Percentiles rank a stretch among this genome's conserved stretches.
Evolutionary conservation across 2,329 filamentous ascomycete genomes (phyloP).

Genomic region (Ophidiomyces ophidiicola): DNA sequence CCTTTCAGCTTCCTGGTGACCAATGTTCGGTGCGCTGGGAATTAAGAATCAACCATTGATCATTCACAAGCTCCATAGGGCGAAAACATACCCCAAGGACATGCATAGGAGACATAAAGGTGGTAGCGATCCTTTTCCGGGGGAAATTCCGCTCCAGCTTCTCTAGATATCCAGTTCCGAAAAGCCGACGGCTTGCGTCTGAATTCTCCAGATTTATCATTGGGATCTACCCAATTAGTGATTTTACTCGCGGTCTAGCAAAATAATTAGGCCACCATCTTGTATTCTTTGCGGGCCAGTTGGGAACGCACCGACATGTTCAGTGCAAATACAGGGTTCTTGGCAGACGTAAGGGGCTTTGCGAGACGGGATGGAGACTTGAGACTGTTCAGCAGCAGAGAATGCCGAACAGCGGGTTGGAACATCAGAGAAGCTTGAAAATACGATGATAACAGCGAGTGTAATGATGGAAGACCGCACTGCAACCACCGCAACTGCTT

Average conservation of each 20-base stretch:
- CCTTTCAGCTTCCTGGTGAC: slow-evolving; percentile 87
- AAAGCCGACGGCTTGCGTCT: slow-evolving; percentile 78
- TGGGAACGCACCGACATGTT: slow-evolving; percentile 12
- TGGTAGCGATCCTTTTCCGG: slow-evolving; percentile 86
- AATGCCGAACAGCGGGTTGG: slow-evolving; percentile 6
- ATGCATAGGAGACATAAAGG: slow-evolving; percentile 87
- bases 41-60: slow-evolving; percentile 6
- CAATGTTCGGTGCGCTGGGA: slow-evolving; percentile 71
- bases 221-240: slow-evolving; percentile 70
- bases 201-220: slow-evolving; percentile 77
- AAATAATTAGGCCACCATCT: not conserved
- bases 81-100: slow-evolving; percentile 58
- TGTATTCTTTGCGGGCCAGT: not conserved
- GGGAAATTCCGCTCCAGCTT: slow-evolving; percentile 61
- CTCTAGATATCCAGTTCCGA: slow-evolving; percentile 63
- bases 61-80: not conserved
- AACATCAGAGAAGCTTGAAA: slow-evolving; percentile 5
- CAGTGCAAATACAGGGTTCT: slow-evolving; percentile 1
- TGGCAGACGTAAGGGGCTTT: slow-evolving; percentile 13
- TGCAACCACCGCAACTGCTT: no score
- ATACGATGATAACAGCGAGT: no score
- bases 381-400: not conserved
- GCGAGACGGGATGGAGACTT: not conserved
- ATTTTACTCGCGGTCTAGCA: slow-evolving; percentile 39
- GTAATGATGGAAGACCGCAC: no score